Conservation (phyloP, 306 rosid species). For the Prunus armeniaca region DNA sequence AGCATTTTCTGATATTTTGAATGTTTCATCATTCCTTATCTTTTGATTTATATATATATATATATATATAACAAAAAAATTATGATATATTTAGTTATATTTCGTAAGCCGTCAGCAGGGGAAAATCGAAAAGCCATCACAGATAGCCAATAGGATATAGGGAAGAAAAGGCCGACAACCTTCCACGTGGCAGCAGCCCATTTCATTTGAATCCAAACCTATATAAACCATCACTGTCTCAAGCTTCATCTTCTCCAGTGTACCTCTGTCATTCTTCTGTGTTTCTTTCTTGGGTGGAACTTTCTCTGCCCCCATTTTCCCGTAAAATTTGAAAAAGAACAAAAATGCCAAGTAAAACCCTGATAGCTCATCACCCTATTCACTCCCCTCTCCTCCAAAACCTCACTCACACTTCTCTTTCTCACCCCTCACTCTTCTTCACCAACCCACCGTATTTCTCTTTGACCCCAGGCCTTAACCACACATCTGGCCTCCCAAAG, state of each 20-base stretch:
- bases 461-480: slow-evolving; percentile 18
- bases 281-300: background rate
- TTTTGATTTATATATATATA: too few relatives aligned
- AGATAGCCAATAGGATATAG: too few relatives aligned
- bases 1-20: too few relatives aligned
- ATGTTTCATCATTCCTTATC: too few relatives aligned
- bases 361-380: background rate
- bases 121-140: too few relatives aligned
- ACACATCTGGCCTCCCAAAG: slow-evolving; percentile 16
- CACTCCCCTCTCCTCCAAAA: slow-evolving; percentile 28
- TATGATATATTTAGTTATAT: too few relatives aligned
- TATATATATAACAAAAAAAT: too few relatives aligned
- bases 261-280: background rate
- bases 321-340: background rate
- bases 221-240: too few relatives aligned
- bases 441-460: background rate
- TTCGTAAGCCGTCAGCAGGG: too few relatives aligned
- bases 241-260: background rate
- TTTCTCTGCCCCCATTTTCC: background rate
- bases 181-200: too few relatives aligned
- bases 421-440: slow-evolving; percentile 23
- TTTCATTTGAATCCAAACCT: too few relatives aligned
- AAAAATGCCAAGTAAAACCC: slow-evolving; percentile 36
- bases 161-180: too few relatives aligned
- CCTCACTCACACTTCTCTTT: slow-evolving; percentile 22